phyloP scores from a whole-genome alignment of 2,329 filamentous ascomycete species.

The Grosmannia clavigera region DNA sequence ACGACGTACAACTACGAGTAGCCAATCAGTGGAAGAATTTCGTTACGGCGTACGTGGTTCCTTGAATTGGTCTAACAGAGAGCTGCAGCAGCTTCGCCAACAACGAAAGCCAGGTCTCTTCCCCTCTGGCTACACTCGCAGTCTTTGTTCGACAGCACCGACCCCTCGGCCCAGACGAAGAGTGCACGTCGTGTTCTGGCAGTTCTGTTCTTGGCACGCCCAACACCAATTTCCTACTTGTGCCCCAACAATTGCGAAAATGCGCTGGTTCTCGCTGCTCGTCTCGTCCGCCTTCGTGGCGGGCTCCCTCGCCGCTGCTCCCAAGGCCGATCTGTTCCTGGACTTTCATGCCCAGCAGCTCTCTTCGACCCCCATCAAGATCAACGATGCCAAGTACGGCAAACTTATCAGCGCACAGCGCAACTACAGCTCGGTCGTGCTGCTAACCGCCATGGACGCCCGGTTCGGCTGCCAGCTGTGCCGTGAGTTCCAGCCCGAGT shows the following conservation, averaged over 20 bases:
- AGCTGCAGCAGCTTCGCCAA: slow-evolving; percentile 5
- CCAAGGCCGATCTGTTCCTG: slow-evolving; percentile 48
- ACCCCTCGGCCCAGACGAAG: background rate
- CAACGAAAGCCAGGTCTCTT: background rate
- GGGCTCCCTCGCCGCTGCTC: slow-evolving; percentile 36
- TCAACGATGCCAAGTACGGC: slow-evolving; percentile 64
- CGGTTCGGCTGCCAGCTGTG: slow-evolving; percentile 80
- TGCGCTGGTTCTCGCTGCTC: slow-evolving; percentile 56
- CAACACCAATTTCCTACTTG: background rate
- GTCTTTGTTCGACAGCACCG: background rate
- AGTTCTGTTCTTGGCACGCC: too few species aligned
- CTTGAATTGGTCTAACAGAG: background rate
- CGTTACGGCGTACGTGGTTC: slow-evolving; percentile 13
- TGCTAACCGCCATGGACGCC: slow-evolving; percentile 75
- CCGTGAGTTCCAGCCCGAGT: slow-evolving; percentile 86
- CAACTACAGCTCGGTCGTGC: slow-evolving; percentile 70
- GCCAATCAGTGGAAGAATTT: slow-evolving; percentile 7
- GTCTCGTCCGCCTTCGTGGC: slow-evolving; percentile 51
- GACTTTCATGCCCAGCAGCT: slow-evolving; percentile 58
- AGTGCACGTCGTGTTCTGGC: background rate
- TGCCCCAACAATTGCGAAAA: slow-evolving; percentile 28
- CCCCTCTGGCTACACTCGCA: background rate
- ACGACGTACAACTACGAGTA: background rate
- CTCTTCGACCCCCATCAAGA: slow-evolving; percentile 55
- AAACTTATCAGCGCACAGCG: slow-evolving; percentile 65